Evolutionary conservation across 2,329 filamentous ascomycete species (phyloP).

Genomic region (Penicillium janthinellum): DNA sequence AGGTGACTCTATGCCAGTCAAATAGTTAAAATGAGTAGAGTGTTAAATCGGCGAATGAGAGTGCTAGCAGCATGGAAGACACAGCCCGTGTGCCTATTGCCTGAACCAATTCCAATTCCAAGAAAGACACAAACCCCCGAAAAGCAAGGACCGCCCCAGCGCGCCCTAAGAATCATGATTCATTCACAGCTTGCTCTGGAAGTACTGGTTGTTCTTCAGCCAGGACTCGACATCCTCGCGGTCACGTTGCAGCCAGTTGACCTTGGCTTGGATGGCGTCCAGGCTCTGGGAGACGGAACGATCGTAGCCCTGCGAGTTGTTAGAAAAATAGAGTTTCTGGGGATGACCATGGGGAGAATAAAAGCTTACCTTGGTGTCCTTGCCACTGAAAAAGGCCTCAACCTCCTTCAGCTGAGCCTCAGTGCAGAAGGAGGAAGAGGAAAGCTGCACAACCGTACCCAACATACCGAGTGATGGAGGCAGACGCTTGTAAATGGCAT

Average conservation of each 20-base stretch:
- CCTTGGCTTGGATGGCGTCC: constrained; percentile 82
- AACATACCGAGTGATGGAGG: constrained; percentile 87
- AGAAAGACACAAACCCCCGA: not conserved
- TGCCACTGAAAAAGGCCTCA: constrained; percentile 76
- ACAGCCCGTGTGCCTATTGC: constrained; percentile 3
- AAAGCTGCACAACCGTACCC: constrained; percentile 78
- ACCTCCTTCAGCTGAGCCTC: constrained; percentile 74
- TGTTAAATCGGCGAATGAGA: not conserved
- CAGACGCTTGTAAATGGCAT: constrained; percentile 75
- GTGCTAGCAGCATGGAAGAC: not conserved
- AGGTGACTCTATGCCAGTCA: not conserved
- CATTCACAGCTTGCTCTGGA: constrained; percentile 41
- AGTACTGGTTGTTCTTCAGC: constrained; percentile 68
- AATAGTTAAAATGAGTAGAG: constrained; percentile 3
- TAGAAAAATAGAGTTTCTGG: constrained; percentile 12
- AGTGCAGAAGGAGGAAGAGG: constrained; percentile 77
- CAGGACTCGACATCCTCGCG: constrained; percentile 72
- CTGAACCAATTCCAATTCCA: not conserved
- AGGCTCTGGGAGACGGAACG: constrained; percentile 86
- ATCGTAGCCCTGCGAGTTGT: constrained; percentile 65
- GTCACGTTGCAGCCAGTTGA: constrained; percentile 77
- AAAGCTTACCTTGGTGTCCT: constrained; percentile 71
- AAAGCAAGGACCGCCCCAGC: not conserved
- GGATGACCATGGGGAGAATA: not conserved
- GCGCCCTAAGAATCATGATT: not conserved